Evolutionary conservation across 108 stramenopile genomes (phyloP).

Genomic region (Nannochloropsis salina): DNA sequence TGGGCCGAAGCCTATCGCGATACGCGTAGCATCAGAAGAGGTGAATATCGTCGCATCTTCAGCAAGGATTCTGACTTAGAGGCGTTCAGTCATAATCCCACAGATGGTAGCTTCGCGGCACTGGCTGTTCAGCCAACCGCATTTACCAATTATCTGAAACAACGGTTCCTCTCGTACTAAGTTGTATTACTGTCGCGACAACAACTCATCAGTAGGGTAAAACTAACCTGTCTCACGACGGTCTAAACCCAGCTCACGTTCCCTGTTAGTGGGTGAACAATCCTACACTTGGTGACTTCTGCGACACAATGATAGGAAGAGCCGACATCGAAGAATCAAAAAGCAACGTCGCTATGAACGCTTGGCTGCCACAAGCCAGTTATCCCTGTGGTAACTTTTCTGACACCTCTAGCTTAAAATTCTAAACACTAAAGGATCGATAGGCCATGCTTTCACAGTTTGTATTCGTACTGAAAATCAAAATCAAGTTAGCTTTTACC

Average conservation of each 20-base stretch:
- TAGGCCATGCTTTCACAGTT: conserved; percentile 93
- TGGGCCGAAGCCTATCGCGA: conserved; percentile 43
- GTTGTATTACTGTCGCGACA: conserved; percentile 91
- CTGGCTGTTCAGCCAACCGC: conserved; percentile 61
- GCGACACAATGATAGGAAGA: conserved; percentile 93
- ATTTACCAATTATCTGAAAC: conserved; percentile 90
- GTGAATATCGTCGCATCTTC: conserved; percentile 53
- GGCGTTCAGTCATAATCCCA: conserved; percentile 64
- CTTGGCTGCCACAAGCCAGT: conserved; percentile 84
- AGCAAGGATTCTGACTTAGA: conserved; percentile 63
- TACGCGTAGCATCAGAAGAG: conserved; percentile 28
- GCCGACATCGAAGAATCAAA: conserved; percentile 86
- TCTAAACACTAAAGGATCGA: conserved; percentile 91
- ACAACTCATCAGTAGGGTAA: conserved; percentile 83
- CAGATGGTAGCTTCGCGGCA: conserved; percentile 65
- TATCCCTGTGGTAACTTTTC: conserved; percentile 98
- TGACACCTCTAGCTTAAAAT: conserved; percentile 94
- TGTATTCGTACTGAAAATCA: conserved; percentile 91
- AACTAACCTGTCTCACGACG: conserved; percentile 96
- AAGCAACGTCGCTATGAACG: conserved; percentile 68
- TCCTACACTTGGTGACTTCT: conserved; percentile 92
- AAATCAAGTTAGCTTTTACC: conserved; percentile 92
- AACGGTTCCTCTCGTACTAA: conserved; percentile 98
- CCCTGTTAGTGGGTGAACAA: conserved; percentile 93
- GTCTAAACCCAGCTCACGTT: conserved; percentile 96